These are phyloP conservation scores for Helotiales sp. DNA, from an alignment of 2,329 filamentous ascomycete genomes.

Conservation along the genomic window DNA sequence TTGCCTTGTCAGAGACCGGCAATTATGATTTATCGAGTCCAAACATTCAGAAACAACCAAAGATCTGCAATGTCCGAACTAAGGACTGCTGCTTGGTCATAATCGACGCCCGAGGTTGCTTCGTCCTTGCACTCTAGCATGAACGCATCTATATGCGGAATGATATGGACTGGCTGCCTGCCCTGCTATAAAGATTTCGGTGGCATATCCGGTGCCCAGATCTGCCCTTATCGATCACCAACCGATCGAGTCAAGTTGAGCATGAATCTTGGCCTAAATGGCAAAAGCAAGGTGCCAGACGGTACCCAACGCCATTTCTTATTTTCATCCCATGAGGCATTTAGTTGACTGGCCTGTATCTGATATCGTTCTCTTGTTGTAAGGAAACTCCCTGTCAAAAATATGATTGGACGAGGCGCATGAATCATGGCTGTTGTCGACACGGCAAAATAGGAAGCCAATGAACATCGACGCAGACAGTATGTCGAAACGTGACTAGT, in stretches of 20 bases:
- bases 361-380: too few species aligned
- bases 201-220: background rate
- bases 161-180: background rate
- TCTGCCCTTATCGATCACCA: background rate
- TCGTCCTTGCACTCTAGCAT: background rate
- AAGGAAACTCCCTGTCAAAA: background rate
- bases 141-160: background rate
- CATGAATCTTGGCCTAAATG: background rate
- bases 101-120: background rate
- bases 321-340: background rate
- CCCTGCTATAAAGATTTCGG: too few species aligned
- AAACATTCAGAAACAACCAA: background rate
- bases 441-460: background rate
- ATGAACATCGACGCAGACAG: background rate
- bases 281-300: background rate
- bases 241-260: background rate
- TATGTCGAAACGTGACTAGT: background rate
- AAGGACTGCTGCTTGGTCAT: background rate
- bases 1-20: too few species aligned
- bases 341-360: background rate
- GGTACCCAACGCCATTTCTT: background rate
- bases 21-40: too few species aligned
- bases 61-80: background rate
- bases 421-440: slow-evolving; percentile 10
- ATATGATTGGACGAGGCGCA: background rate